phyloP scores from a whole-genome alignment of 768 basidiomycete species.

The Calocybe gangraenosa region DNA sequence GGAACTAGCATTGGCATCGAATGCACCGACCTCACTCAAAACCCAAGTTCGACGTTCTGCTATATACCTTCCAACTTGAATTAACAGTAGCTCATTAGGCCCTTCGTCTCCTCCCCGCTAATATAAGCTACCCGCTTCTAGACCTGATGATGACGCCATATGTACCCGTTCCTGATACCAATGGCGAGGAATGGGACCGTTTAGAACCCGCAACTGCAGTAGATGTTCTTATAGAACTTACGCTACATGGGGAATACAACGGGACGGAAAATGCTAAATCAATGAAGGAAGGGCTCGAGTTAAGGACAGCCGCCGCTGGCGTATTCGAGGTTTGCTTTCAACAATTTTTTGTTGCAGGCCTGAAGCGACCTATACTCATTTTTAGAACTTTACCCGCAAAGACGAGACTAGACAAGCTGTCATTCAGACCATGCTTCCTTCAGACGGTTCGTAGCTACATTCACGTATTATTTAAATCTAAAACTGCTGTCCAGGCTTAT shows the following conservation, averaged over 20 bases:
- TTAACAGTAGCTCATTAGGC: slow-evolving; percentile 27
- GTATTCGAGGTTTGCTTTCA: slow-evolving; percentile 70
- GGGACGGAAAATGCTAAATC: slow-evolving; percentile 57
- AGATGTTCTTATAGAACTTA: slow-evolving; percentile 77
- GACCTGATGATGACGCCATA: slow-evolving; percentile 68
- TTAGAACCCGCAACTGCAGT: slow-evolving; percentile 77
- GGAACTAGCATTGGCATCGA: slow-evolving; percentile 90
- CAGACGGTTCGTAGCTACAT: slow-evolving; percentile 30
- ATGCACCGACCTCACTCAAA: slow-evolving; percentile 85
- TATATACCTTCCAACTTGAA: slow-evolving; percentile 4
- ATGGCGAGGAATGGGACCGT: slow-evolving; percentile 92
- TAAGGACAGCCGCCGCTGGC: slow-evolving; percentile 70
- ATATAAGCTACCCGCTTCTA: slow-evolving; percentile 58
- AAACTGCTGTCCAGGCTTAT: slow-evolving; percentile 18
- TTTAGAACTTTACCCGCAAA: slow-evolving; percentile 70
- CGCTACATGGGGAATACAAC: slow-evolving; percentile 85
- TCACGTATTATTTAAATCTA: not conserved
- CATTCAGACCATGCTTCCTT: slow-evolving; percentile 68
- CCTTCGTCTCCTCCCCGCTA: slow-evolving; percentile 42
- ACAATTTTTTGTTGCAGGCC: too few species aligned
- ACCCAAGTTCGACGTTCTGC: slow-evolving; percentile 54
- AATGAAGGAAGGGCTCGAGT: slow-evolving; percentile 62
- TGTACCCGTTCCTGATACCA: slow-evolving; percentile 73
- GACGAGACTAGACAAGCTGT: slow-evolving; percentile 70
- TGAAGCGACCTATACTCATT: slow-evolving; percentile 2